Conservation (phyloP, 768 basidiomycete species). For the Lentinula sp. region DNA sequence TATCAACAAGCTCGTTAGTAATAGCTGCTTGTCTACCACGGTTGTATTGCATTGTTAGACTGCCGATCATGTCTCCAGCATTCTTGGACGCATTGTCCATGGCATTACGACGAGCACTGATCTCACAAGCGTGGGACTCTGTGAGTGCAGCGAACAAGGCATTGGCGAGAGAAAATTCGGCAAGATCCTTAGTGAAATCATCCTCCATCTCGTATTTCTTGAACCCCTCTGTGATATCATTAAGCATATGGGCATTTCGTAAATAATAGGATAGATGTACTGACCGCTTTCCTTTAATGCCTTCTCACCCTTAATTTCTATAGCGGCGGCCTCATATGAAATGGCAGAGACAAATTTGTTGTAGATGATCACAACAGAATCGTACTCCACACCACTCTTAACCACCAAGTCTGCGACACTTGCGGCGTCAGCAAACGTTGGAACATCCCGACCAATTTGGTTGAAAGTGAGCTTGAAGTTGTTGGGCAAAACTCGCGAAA, state of each 20-base stretch:
- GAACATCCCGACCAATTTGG: constrained; percentile 96
- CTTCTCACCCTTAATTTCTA: constrained; percentile 79
- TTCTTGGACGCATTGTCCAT: constrained; percentile 99
- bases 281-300: constrained; percentile 75
- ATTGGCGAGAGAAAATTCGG: constrained; percentile 95
- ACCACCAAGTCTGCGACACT: constrained; percentile 90
- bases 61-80: constrained; percentile 86
- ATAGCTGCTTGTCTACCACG: constrained; percentile 98
- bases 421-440: constrained; percentile 90
- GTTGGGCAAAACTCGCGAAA: constrained; percentile 55
- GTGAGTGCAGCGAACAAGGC: constrained; percentile 92
- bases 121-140: constrained; percentile 94
- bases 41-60: constrained; percentile 92
- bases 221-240: constrained; percentile 62
- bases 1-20: constrained; percentile 91
- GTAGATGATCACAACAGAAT: constrained; percentile 75
- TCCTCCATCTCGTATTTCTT: constrained; percentile 97
- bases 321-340: constrained; percentile 74
- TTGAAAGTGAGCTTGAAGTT: constrained; percentile 88
- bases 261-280: constrained; percentile 21
- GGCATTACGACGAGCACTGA: constrained; percentile 91
- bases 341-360: constrained; percentile 87
- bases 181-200: constrained; percentile 86
- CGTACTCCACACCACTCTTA: constrained; percentile 80
- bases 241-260: constrained; percentile 2